phyloP scores from a whole-genome alignment of 2,329 filamentous ascomycete genomes.

The Cercospora zeae-maydis region DNA sequence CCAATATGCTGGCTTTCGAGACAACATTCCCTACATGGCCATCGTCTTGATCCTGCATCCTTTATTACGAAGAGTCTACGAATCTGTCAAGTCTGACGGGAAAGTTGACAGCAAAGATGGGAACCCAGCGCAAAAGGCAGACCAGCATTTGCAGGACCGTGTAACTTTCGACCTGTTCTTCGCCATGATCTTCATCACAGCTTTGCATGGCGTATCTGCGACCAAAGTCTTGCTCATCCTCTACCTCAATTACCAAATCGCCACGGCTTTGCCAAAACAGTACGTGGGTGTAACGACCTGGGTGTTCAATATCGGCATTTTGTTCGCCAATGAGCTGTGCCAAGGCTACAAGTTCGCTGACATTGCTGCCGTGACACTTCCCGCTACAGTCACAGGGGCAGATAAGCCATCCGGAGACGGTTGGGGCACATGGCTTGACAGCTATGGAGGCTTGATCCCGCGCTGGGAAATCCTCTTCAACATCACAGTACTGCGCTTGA shows the following conservation, averaged over 20 bases:
- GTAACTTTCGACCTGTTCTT: constrained; percentile 80
- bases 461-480: constrained; percentile 99
- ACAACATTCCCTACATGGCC: constrained; percentile 78
- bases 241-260: constrained; percentile 75
- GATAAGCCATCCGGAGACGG: constrained; percentile 38
- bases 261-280: constrained; percentile 64
- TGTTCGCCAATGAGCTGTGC: constrained; percentile 87
- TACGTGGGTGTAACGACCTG: constrained; percentile 76
- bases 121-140: constrained; percentile 48
- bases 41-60: constrained; percentile 75
- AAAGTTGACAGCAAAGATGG: not conserved
- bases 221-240: constrained; percentile 80
- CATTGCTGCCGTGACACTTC: constrained; percentile 55
- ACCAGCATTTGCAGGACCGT: constrained; percentile 59
- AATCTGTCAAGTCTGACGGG: constrained; percentile 37
- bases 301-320: constrained; percentile 78
- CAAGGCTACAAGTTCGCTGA: constrained; percentile 70
- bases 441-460: constrained; percentile 74
- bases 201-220: constrained; percentile 79
- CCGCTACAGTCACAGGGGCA: constrained; percentile 39
- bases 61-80: constrained; percentile 68
- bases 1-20: constrained; percentile 81
- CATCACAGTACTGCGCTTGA: constrained; percentile 82
- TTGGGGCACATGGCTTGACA: constrained; percentile 72
- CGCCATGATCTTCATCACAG: constrained; percentile 71